A percentile compares a stretch with the other conserved stretches of the same genome.
phyloP scores from a whole-genome alignment of 176 grass and related monocot species.

The Phoenix roebelenii region DNA sequence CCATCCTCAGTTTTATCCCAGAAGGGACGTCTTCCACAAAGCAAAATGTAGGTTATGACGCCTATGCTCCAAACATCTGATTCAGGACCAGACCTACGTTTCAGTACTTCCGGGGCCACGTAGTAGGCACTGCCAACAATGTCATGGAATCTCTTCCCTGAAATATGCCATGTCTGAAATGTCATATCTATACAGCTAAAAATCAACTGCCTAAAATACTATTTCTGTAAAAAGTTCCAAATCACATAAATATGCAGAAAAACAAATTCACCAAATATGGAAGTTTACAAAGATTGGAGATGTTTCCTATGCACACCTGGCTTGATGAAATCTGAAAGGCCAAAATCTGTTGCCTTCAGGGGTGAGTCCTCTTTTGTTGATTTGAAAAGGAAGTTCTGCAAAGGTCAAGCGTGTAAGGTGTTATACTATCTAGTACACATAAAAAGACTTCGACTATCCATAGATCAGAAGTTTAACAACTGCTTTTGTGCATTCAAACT shows the following conservation, averaged over 20 bases:
- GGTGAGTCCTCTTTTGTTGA: conserved; percentile 62
- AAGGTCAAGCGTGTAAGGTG: background rate
- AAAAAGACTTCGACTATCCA: no score
- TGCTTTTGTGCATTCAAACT: background rate
- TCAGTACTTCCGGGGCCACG: conserved; percentile 90
- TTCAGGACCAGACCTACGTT: conserved; percentile 71
- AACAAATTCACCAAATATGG: background rate
- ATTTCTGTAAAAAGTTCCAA: no score
- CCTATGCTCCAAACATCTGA: conserved; percentile 98
- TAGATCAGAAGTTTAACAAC: no score
- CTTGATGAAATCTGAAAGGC: conserved; percentile 91
- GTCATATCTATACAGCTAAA: no score
- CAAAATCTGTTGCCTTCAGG: conserved; percentile 97
- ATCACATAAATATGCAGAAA: conserved; percentile 6
- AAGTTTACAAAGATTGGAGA: conserved; percentile 10
- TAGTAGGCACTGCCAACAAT: conserved; percentile 96
- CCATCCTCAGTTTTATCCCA: conserved; percentile 99
- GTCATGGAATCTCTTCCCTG: conserved; percentile 79
- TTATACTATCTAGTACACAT: no score
- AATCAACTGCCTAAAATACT: no score
- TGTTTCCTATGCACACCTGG: conserved; percentile 45
- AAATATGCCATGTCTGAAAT: background rate
- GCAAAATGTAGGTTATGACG: conserved; percentile 93
- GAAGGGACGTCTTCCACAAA: conserved; percentile 81
- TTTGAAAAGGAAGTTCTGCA: conserved; percentile 96